Percentiles rank a stretch among this genome's conserved stretches.
Evolutionary conservation across 2,329 filamentous ascomycete genomes (phyloP).

Genomic region (Claviceps spartinae): DNA sequence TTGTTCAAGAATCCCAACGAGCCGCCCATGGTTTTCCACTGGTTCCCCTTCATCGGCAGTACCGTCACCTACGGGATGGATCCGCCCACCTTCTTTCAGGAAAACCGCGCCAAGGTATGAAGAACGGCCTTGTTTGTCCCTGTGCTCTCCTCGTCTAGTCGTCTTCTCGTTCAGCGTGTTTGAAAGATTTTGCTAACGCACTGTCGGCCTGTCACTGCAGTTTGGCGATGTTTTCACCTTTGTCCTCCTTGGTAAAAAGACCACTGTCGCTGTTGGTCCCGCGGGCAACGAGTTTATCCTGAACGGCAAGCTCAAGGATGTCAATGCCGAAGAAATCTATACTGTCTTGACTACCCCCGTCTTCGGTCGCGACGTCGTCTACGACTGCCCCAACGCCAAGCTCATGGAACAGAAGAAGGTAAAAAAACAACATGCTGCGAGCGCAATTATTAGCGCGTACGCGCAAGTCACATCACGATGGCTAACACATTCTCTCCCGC

Average conservation of each 20-base stretch:
- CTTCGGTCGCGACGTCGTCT: constrained; percentile 78
- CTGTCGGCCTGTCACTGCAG: constrained; percentile 25
- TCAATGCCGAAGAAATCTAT: constrained; percentile 86
- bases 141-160: neutral
- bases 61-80: constrained; percentile 93
- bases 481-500: neutral
- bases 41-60: constrained; percentile 73
- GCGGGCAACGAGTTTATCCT: constrained; percentile 83
- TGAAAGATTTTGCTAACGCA: neutral
- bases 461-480: neutral
- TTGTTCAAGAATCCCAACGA: constrained; percentile 72
- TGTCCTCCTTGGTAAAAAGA: constrained; percentile 75
- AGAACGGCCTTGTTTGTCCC: constrained; percentile 9
- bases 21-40: constrained; percentile 69
- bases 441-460: neutral
- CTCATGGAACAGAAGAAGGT: constrained; percentile 96
- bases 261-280: constrained; percentile 70
- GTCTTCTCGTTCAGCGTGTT: neutral
- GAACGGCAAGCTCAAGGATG: constrained; percentile 80
- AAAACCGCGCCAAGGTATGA: constrained; percentile 58
- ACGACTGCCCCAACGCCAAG: constrained; percentile 82
- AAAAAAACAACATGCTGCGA: constrained; percentile 2
- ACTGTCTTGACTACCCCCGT: constrained; percentile 57
- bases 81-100: constrained; percentile 75
- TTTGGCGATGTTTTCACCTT: constrained; percentile 88